Evolutionary conservation across 495 filamentous ascomycete genomes (phyloP).

Genomic region (Cercophora samala): DNA sequence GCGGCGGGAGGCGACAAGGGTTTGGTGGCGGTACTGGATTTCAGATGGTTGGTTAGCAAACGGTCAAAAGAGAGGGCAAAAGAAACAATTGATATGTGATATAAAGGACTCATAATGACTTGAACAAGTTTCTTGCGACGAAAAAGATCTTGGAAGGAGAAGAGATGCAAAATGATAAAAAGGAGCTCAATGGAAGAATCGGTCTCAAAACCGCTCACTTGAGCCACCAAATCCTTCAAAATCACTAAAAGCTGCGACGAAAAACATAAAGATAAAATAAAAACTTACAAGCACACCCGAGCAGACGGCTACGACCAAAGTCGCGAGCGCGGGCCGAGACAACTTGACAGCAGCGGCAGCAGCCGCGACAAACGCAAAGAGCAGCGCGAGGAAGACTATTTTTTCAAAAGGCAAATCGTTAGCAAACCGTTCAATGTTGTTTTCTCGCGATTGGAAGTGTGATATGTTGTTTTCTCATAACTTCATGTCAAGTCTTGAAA

Average conservation of each 20-base stretch:
- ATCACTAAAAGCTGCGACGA: not conserved
- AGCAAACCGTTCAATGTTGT: not conserved
- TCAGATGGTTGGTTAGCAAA: not conserved
- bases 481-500: no score
- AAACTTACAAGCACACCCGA: not conserved
- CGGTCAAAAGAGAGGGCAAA: no score
- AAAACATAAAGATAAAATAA: not conserved
- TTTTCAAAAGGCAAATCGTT: not conserved
- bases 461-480: no score
- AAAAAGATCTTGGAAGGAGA: no score
- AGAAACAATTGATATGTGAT: no score
- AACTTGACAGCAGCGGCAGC: not conserved
- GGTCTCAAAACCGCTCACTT: not conserved
- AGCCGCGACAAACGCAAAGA: not conserved
- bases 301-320: not conserved
- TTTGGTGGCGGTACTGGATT: not conserved
- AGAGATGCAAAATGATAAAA: no score
- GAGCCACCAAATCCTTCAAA: not conserved
- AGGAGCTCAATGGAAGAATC: no score
- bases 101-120: no score
- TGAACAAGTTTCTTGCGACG: no score
- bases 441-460: not conserved
- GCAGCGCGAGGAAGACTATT: not conserved
- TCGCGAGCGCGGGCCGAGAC: not conserved
- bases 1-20: not conserved